These are phyloP conservation scores for Tricholoma terreum DNA, from an alignment of 768 basidiomycete species.

Conservation along the genomic window DNA sequence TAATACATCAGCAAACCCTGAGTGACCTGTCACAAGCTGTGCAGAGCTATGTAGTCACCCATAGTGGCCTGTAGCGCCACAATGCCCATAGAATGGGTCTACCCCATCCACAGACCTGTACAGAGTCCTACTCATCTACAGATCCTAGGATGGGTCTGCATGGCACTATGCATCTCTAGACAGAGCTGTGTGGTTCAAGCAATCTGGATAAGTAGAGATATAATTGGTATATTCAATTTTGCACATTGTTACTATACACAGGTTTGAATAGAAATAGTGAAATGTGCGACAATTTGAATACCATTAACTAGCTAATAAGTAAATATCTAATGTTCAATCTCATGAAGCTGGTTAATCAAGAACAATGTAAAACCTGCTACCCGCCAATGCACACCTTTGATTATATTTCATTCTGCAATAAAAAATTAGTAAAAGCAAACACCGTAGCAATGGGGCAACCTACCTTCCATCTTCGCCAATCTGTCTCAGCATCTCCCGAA, in stretches of 20 bases:
- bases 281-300: neutral
- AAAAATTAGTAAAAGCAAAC: neutral
- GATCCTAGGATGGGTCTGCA: neutral
- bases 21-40: neutral
- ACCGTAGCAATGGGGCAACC: neutral
- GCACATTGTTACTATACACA: neutral
- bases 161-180: neutral
- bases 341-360: neutral
- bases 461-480: neutral
- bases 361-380: neutral
- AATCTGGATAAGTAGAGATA: neutral
- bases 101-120: neutral
- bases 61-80: neutral
- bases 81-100: neutral
- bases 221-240: conserved; percentile 1
- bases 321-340: neutral
- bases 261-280: neutral
- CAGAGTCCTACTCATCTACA: neutral
- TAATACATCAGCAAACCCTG: neutral
- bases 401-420: neutral
- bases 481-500: too few relatives aligned
- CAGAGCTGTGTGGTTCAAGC: neutral
- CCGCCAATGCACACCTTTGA: neutral
- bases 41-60: neutral
- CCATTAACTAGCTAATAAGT: too few relatives aligned